phyloP scores from a whole-genome alignment of 148 eudicot species.

The Rhododendron ferrugineum region DNA sequence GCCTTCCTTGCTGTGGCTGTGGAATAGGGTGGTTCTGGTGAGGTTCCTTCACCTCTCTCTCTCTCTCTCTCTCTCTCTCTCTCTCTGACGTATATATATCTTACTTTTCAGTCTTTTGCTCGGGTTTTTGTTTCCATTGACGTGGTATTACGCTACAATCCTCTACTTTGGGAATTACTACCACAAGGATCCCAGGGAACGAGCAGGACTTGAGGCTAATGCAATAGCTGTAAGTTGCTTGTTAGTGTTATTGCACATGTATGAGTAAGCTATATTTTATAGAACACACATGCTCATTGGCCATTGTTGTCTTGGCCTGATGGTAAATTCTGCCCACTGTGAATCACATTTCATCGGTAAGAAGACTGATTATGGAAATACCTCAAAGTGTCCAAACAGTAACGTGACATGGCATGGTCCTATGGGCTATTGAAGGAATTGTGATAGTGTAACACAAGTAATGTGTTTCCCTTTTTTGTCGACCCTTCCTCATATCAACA shows the following conservation, averaged over 20 bases:
- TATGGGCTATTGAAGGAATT: background rate
- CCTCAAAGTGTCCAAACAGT: background rate
- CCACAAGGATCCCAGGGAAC: constrained; percentile 65
- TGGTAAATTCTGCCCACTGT: background rate
- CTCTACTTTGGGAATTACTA: constrained; percentile 63
- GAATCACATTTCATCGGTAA: background rate
- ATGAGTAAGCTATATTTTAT: background rate
- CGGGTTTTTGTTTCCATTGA: constrained; percentile 56
- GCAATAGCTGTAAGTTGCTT: constrained; percentile 55
- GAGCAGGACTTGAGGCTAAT: constrained; percentile 57
- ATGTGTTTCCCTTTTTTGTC: background rate
- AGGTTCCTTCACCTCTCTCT: constrained; percentile 9
- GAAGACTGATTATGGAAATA: background rate
- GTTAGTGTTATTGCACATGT: background rate
- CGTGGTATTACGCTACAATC: constrained; percentile 65
- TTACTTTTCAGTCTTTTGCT: constrained; percentile 42
- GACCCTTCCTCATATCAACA: background rate
- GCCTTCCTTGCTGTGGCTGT: constrained; percentile 61
- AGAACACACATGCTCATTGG: background rate
- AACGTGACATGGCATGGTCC: background rate
- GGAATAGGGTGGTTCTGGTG: constrained; percentile 74
- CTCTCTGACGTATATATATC: constrained; percentile 4
- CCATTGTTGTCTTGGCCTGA: background rate
- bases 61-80: background rate
- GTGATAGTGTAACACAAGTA: background rate